Evolutionary conservation across 2,329 filamentous ascomycete species (phyloP).

Genomic region (Aciculosporium take): DNA sequence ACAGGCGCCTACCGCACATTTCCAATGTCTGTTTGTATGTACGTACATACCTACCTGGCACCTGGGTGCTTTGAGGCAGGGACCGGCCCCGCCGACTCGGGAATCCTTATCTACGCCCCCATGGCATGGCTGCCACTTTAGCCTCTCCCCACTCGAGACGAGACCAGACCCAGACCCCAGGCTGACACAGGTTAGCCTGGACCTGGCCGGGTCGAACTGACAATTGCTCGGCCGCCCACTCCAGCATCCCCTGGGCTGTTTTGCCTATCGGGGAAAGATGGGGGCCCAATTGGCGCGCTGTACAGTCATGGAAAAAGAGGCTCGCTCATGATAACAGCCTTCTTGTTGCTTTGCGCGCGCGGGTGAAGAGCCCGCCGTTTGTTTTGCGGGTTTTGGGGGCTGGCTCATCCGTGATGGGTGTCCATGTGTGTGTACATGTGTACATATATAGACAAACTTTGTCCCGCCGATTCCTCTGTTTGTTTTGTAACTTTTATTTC

Average conservation of each 20-base stretch:
- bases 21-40: too few species aligned
- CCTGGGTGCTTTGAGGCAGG: not conserved
- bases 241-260: too few species aligned
- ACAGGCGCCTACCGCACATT: too few species aligned
- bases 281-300: too few species aligned
- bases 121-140: not conserved
- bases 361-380: not conserved
- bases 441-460: not conserved
- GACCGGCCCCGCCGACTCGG: conserved; percentile 5
- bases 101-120: conserved; percentile 2
- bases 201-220: too few species aligned
- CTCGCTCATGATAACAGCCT: not conserved
- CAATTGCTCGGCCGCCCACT: too few species aligned
- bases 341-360: too few species aligned
- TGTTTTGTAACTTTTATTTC: not conserved
- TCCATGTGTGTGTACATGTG: not conserved
- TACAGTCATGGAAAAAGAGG: too few species aligned
- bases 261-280: too few species aligned
- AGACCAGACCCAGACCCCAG: not conserved
- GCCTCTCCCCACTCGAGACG: not conserved
- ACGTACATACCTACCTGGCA: too few species aligned
- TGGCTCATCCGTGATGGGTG: too few species aligned
- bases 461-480: not conserved
- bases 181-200: too few species aligned
- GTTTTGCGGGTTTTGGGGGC: not conserved